Base-by-base conservation (phyloP, 2,329 filamentous ascomycete species). In the Talaromyces verruculosus region DNA sequence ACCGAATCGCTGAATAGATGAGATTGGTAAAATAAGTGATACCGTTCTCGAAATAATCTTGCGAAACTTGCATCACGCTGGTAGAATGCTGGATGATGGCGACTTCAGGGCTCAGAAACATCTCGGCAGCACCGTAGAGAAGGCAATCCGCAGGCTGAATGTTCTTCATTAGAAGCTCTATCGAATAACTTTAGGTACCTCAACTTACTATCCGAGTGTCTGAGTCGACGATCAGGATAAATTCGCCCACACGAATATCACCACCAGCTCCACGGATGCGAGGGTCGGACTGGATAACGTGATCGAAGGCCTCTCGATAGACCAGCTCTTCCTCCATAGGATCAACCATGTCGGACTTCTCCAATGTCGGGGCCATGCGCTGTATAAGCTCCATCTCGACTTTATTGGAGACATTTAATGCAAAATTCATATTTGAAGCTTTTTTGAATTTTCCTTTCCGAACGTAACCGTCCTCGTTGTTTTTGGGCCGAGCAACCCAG, bases 181-280 rank as follows among this genome's bases (percentile, higher is more conserved):
- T 0, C 22, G 22, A 22, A 43, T n/a, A 19, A 22, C 7, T 49
- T 13, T 25, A 33, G 41, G 25, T 15, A 11, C 60, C 55, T 58
- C 10, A 63, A 63, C 65, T 63, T 25, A 66, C 65, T 2, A 91
- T 87, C 73, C 88, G 84, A 5, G 89, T 91, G 70, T 91, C 88
- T 1, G 86, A 89, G 74, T 91, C 88, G 66, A 91, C 85, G 61
- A 91, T 81, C 17, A 91, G 79, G 64, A 91, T 89, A 70, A 87
- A 93, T 78, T 96, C 92, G 65, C 92, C 92, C 25, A 96, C 83
- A 61, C 92, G 91, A 71, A 96, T 89, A 77, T 95, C 93, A 68
- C 92, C 92, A 74, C 92, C 91, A 19, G 91, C 91, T 33, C 63
- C 63, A 84, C 82, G 70, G 86, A 84, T 64, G 81, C 78, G 30